Base-by-base conservation (phyloP, 176 grass and related monocot genomes). In the Panicum miliaceum region DNA sequence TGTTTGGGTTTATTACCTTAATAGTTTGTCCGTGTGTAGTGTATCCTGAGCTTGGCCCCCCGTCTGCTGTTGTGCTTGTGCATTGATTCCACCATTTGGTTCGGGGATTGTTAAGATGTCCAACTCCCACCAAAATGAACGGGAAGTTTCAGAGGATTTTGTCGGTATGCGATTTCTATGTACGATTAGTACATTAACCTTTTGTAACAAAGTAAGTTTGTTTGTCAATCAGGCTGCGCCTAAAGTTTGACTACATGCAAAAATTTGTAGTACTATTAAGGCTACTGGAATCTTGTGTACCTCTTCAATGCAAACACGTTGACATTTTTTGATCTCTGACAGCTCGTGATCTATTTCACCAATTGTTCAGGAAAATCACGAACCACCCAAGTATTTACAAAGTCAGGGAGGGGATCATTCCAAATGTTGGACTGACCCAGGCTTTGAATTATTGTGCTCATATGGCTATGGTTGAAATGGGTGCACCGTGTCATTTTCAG, bases 381-480 rank as follows among this genome's bases (percentile, higher is more conserved):
- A 32, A 32, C 29, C 29, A 32, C 29, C 29, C 29, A 32, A 32
- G 29, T 32, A 32, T 32, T 2, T 32, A 32, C 29, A 32, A 32
- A 32, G 29, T 32, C 29, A 2, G 29, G 29, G 29, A 32, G 29
- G 29, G 29, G 29, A 32, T 32, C 29, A 32, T 32, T 32, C 29
- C 29, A 32, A 32, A 32, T 2, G 1, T 32, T 32, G 29, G 29
- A 32, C 29, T 32, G 29, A 32, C 29, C 29, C 29, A 2, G 29
- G 29, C 29, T 32, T 32, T 32, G 1, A 32, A 32, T 32, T 32
- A 1, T 32, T 32, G 29, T 32, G 29, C 29, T 32, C 29, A 32
- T 32, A 32, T 60, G 60, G 14, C 12, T 75, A 81, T 1, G 3
- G 35, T 59, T 76, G 19, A 81, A 81, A 64, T 79, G 22, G n/a